These are phyloP conservation scores for Nigrograna mackinnonii DNA, from an alignment of 2,329 filamentous ascomycete species.

Conservation along the genomic window DNA sequence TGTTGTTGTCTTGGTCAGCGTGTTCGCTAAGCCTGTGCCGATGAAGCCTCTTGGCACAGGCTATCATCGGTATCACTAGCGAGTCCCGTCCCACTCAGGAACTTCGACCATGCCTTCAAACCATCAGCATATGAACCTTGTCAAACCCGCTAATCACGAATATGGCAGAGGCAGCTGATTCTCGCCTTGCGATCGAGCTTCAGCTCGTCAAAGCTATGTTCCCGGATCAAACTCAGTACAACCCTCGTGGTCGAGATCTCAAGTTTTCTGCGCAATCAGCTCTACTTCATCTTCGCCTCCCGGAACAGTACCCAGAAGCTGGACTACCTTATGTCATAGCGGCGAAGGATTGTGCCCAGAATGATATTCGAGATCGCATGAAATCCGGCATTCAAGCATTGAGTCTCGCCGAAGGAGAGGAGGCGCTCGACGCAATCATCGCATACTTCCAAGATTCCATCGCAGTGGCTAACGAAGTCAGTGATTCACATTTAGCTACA, in stretches of 20 bases:
- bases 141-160: too few relatives aligned
- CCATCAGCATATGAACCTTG: too few relatives aligned
- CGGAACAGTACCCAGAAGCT: slow-evolving; percentile 41
- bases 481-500: slow-evolving; percentile 2
- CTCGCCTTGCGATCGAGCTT: slow-evolving; percentile 40
- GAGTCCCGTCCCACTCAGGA: background rate
- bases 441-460: slow-evolving; percentile 39
- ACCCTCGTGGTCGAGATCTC: slow-evolving; percentile 39
- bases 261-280: slow-evolving; percentile 34
- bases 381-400: slow-evolving; percentile 29
- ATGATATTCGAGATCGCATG: slow-evolving; percentile 40
- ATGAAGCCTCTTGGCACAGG: background rate
- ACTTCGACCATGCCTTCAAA: background rate
- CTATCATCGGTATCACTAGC: background rate
- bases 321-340: slow-evolving; percentile 43
- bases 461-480: slow-evolving; percentile 9
- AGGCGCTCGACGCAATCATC: slow-evolving; percentile 48
- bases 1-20: too few relatives aligned
- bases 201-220: slow-evolving; percentile 50
- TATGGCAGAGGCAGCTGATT: slow-evolving; percentile 8
- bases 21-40: background rate
- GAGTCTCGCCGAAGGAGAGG: slow-evolving; percentile 41
- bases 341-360: slow-evolving; percentile 36
- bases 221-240: slow-evolving; percentile 42
- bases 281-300: slow-evolving; percentile 41